Base-by-base conservation (phyloP, 2,329 filamentous ascomycete species). In the Phialemonium atrogriseum region DNA sequence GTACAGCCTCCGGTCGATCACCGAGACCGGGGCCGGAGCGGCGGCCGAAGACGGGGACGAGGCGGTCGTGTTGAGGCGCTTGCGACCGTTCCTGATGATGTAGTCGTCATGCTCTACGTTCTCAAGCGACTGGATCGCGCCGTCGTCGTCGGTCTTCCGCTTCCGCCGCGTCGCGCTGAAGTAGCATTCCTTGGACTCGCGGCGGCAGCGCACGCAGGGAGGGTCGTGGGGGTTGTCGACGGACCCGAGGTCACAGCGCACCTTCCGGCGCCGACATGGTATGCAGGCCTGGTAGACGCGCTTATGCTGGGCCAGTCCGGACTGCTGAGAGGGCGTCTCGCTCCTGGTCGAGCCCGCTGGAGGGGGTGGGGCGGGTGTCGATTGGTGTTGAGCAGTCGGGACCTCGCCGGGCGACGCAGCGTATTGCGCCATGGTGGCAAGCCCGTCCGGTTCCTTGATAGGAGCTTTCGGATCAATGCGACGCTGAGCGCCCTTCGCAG, bases 181-280 rank as follows among this genome's bases (percentile, higher is more conserved):
- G 70, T 82, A 94, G 66, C 91, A 98, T 49, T 94, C 82, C 58
- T 96, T 96, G 63, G 81, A 86, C 66, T 98, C 91, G 45, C 91
- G 80, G 32, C 87, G 81, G 56, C 91, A 98, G 51, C 91, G 79
- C 37, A 89, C 84, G 57, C 91, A 98, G 3, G 91, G 91, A 34
- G 89, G 89, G 48, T 94, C 86, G 58, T 88, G 79, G 15, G 91
- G 91, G 48, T 91, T 89, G 60, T 96, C 91, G 52, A 96, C 89
- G 49, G 80, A 82, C 35, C 73, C 73, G 6, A 79, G 59, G 42
- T 77, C 73, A 54, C 71, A 77, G 37, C 73, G 66, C 16, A 79
- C 72, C 51, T 78, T 78, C 42, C 72, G 66, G 4, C 71, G 66
- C 12, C 73, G 70, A 40, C 73, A 77, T 6, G 73, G 73, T 30